Conservation (phyloP, 2,329 filamentous ascomycete genomes). For the Berkeleyomyces rouxiae region DNA sequence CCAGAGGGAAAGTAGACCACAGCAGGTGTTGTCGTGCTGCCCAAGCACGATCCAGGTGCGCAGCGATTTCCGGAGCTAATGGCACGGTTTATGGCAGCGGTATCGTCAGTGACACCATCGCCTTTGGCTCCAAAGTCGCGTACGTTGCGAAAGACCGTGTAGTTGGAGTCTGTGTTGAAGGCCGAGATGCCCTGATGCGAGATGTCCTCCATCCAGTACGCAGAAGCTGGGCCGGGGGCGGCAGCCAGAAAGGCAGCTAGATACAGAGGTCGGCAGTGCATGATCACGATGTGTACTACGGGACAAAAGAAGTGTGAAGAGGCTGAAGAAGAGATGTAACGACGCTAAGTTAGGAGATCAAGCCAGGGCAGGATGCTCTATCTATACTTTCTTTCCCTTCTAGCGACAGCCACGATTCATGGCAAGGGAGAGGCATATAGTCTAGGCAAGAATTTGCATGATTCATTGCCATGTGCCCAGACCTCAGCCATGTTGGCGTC, state of each 20-base stretch:
- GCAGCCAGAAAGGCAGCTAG: not conserved
- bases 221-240: slow-evolving; percentile 5
- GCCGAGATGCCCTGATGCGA: slow-evolving; percentile 30
- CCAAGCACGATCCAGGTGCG: slow-evolving; percentile 19
- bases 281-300: not conserved
- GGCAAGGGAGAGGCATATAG: not conserved
- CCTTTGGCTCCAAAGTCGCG: slow-evolving; percentile 27
- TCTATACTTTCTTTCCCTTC: not conserved
- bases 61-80: slow-evolving; percentile 27
- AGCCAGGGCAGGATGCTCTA: not conserved
- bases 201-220: slow-evolving; percentile 29
- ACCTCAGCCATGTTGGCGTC: not conserved
- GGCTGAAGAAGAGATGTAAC: not conserved
- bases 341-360: not conserved
- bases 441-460: not conserved
- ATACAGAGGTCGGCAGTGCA: not conserved
- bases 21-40: slow-evolving; percentile 22
- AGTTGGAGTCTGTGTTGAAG: slow-evolving; percentile 26
- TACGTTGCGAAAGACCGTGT: slow-evolving; percentile 32
- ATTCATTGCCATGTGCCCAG: not conserved
- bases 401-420: not conserved
- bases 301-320: too few species aligned
- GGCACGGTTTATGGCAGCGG: slow-evolving; percentile 22
- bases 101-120: slow-evolving; percentile 24
- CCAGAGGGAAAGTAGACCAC: slow-evolving; percentile 25